Base-by-base conservation (phyloP, 2,329 filamentous ascomycete species). In the Fusarium floridanum region DNA sequence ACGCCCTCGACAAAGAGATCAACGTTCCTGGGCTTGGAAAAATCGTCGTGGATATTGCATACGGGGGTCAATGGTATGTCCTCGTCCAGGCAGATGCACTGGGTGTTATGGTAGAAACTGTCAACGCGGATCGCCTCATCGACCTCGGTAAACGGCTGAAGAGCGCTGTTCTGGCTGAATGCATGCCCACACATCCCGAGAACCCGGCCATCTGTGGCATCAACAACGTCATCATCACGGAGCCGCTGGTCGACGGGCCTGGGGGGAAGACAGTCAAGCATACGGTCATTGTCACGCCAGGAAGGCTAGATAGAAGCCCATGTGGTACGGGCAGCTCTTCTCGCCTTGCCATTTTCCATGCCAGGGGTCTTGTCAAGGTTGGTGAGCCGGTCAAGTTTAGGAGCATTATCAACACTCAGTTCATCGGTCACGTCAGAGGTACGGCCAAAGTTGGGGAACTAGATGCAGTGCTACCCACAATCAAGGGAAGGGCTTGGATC, bases 401-500 rank as follows among this genome's bases (percentile, higher is more conserved):
- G 9, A 86, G 85, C 64, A 83, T 87, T 41, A 84, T 85, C 32
- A 84, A 82, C 1, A 85, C 84, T 0, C 82, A 85, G 67, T 87
- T 87, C 57, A 70, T 80, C 3, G 78, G 82, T 41, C 80, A 80
- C 9, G 84, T 87, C 62, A 41, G 80, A 14, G 80, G 81, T 0
- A 82, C 77, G 0, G 81, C 82, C 2, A 84, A 78, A 45, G 81
- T 86, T 2, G 85, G 84, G 1, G 50, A 79, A 0, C 83, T 82
- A 41, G 76, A 82, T 27, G 85, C 85, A 4, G 78, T 87, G 14
- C 61, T 85, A 8, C 82, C 86, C 0, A 83, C 80, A 0, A 78
- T 87, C 3, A 83, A 85, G 59, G 85, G 86, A 0, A 77, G 84
- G 22, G 85, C 81, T 3, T 87, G 86, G 85, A 84, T 87, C 56